Conservation (phyloP, 2,329 filamentous ascomycete genomes). For the Paraphoma chrysanthemicola region DNA sequence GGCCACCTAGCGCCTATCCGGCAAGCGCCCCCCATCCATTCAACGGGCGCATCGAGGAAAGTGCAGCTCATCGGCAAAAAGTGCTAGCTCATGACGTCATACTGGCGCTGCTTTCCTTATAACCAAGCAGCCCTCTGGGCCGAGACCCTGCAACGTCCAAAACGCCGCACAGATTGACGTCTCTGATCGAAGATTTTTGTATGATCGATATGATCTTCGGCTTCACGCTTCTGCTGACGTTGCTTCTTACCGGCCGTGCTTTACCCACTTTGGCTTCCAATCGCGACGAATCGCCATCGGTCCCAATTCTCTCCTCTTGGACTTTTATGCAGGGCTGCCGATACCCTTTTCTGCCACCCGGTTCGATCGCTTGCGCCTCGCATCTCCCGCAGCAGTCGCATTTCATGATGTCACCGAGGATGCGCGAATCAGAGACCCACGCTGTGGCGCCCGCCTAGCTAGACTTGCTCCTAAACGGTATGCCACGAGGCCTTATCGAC, state of each 20-base stretch:
- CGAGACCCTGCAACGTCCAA: constrained; percentile 14
- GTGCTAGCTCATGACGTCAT: not conserved
- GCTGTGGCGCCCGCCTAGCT: not conserved
- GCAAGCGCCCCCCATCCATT: constrained; percentile 5
- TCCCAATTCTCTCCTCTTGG: too few species aligned
- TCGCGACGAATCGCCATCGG: too few species aligned
- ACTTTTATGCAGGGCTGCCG: too few species aligned
- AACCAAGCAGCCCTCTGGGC: constrained; percentile 8
- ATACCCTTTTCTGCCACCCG: not conserved
- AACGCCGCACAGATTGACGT: not conserved
- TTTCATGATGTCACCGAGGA: not conserved
- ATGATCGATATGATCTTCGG: constrained; percentile 4
- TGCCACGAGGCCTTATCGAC: not conserved
- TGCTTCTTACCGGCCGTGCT: not conserved
- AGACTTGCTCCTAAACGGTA: not conserved
- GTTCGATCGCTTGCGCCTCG: not conserved
- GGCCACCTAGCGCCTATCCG: not conserved
- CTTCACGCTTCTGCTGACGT: not conserved
- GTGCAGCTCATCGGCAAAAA: constrained; percentile 17
- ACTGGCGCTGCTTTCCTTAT: not conserved
- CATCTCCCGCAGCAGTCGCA: not conserved
- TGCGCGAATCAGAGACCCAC: not conserved
- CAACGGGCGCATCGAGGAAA: constrained; percentile 19
- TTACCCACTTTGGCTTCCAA: not conserved
- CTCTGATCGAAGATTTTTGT: constrained; percentile 1